Evolutionary conservation across 176 grass and related monocot genomes (phyloP), one percentile per base, ranked within the genome.

Genomic region (Puya raimondii): DNA sequence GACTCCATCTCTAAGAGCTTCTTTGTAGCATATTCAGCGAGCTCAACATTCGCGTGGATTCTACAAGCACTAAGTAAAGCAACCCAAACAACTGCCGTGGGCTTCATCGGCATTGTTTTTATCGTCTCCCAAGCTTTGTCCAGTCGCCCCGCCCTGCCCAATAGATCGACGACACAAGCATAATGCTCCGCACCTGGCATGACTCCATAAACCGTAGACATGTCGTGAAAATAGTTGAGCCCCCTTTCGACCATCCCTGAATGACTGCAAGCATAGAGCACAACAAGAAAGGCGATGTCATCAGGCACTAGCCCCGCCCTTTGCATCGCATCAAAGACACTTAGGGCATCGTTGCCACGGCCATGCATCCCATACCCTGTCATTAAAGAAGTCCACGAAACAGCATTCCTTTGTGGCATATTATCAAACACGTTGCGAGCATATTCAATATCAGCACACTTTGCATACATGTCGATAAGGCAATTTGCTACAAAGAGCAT

Each of bases 311-410:
- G 76, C 63, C 85, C 91, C 23, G 64, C 77, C 47, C 74, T 86
- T 66, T 84, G 85, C 91, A 96, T 91, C 29, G 83, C 76, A 53
- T 88, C 82, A 81, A 96, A 96, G 84, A 96, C 69, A 47, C 72
- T 79, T 53, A 96, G 13, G 47, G 80, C 61, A 71, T 88, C 85
- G 52, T 78, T 64, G 73, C 91, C 91, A 82, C 73, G 74, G 51
- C 85, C 91, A 65, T 91, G 85, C 87, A 96, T 86, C 71, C 88
- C 91, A 75, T 96, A 96, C 25, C 87, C 87, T 76, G 85, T 80
- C 85, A 96, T 88, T 57, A 96, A 80, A 25, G 87, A 91, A 26
- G 91, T 96, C 91, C 91, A 96, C 63, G 91, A 91, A 83, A 96
- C 72, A 54, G 70, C 68, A 83, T 91, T 96, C 50, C 69, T 88